phyloP scores from a whole-genome alignment of 768 basidiomycete species.

The Mycena polygramma region DNA sequence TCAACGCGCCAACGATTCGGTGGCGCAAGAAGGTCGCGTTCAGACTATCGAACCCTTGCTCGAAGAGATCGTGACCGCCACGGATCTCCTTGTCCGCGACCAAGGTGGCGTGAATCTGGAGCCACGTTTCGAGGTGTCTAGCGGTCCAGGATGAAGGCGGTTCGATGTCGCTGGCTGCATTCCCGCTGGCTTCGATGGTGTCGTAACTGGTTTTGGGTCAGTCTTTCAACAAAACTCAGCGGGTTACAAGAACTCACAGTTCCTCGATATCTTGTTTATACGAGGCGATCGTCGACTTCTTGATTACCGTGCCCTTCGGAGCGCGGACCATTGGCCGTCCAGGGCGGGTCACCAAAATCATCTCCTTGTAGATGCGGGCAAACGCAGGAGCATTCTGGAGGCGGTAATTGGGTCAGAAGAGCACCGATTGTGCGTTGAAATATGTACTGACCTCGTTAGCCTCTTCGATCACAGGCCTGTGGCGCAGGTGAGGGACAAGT shows the following conservation, averaged over 20 bases:
- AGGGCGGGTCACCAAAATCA: conserved; percentile 58
- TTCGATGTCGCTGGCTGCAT: conserved; percentile 29
- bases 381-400: conserved; percentile 53
- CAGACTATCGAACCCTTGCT: conserved; percentile 54
- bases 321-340: conserved; percentile 58
- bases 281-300: conserved; percentile 56
- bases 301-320: conserved; percentile 63
- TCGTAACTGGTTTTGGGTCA: conserved; percentile 36
- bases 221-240: not conserved
- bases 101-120: conserved; percentile 40
- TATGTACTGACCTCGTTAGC: conserved; percentile 49
- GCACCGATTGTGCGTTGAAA: not conserved
- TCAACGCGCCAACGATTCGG: conserved; percentile 49
- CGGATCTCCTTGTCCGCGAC: conserved; percentile 26
- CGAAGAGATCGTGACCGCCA: conserved; percentile 44
- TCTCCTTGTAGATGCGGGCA: conserved; percentile 65
- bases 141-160: conserved; percentile 38
- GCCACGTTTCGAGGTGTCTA: conserved; percentile 38
- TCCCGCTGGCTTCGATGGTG: conserved; percentile 38
- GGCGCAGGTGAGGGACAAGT: not conserved
- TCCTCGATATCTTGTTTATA: conserved; percentile 63
- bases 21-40: conserved; percentile 54
- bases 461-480: conserved; percentile 57
- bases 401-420: conserved; percentile 6
- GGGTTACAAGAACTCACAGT: conserved; percentile 46